Percentiles rank a stretch among this genome's conserved stretches.
These are phyloP conservation scores for Sporothrix pallida DNA, from an alignment of 2,329 filamentous ascomycete genomes.

Conservation along the genomic window DNA sequence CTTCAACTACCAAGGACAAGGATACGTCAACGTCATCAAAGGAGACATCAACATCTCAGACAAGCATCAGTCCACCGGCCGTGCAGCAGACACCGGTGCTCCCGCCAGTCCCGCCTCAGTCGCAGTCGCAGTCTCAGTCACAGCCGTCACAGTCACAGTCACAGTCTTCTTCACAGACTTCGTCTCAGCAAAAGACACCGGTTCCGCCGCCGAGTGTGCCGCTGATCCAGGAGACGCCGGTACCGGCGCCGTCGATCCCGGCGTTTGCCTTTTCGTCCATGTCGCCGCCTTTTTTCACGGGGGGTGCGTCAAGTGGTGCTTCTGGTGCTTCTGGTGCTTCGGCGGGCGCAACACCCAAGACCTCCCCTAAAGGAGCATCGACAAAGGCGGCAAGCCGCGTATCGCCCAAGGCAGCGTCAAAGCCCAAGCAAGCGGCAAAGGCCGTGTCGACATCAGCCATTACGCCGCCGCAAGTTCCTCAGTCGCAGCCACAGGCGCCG, in stretches of 20 bases:
- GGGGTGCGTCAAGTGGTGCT: too few relatives aligned
- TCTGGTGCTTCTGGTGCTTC: background rate
- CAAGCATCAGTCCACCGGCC: conserved; percentile 4
- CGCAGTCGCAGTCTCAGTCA: background rate
- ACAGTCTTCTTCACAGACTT: background rate
- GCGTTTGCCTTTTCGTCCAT: conserved; percentile 22
- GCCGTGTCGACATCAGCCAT: background rate
- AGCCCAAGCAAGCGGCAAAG: conserved; percentile 7
- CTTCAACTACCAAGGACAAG: background rate
- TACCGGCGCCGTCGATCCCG: conserved; percentile 36
- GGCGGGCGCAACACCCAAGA: background rate
- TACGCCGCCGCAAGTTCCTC: background rate
- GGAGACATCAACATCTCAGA: background rate
- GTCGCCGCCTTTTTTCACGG: background rate
- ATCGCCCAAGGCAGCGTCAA: conserved; percentile 1
- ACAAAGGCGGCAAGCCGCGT: background rate
- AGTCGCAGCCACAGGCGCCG: background rate
- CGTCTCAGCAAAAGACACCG: conserved; percentile 20
- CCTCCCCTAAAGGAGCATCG: background rate
- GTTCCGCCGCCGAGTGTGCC: conserved; percentile 23
- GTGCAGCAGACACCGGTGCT: conserved; percentile 30
- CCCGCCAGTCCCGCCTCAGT: conserved; percentile 9
- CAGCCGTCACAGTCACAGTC: background rate
- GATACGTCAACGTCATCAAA: background rate
- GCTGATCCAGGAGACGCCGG: conserved; percentile 33